Evolutionary conservation across 2,329 filamentous ascomycete genomes (phyloP), one percentile per base, ranked within the genome.

Genomic region (Penicillium rolfsii): DNA sequence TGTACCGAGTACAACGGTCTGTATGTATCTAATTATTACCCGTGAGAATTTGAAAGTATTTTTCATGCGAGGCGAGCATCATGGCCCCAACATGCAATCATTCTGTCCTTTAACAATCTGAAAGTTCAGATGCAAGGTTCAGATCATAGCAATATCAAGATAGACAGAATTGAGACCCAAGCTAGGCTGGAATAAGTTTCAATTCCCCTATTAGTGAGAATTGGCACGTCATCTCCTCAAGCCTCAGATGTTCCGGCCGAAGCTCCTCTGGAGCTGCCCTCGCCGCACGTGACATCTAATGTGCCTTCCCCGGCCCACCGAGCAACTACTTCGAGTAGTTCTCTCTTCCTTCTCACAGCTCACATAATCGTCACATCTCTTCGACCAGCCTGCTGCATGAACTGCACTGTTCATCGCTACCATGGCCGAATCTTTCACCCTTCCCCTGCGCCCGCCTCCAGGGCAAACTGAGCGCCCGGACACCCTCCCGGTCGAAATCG

Each of bases 401-500:
- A 40, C 22, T 16, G 30, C 19, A 14, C 22, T 30, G 55, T 9
- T 49, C 41, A 53, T 38, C 36, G 35, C 40, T 45, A 69, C 62
- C 46, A 79, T 81, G 73, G 64, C 78, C 1, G 73, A 76, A 40
- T 74, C 76, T 4, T 78, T 83, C 52, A 78, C 80, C 7, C 83
- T 91, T 55, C 85, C 87, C 9, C 79, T 93, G 60, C 85, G 86
- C 59, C 85, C 89, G 45, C 86, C 71, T 5, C 56, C 65, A 7
- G 68, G 74, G 59, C 65, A 70, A 67, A 59, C 82, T 79, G 70
- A 84, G 81, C 78, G 85, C 80, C 71, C 82, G 80, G 71, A 85
- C 72, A 84, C 83, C 50, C 82, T 97, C n/a, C 82, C 85, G 59
- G 85, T 89, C 50, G 89, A 94, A 67, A 92, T 97, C 67, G 81